Conservation (phyloP, 306 rosid genomes). For the Calophaca sinica region DNA sequence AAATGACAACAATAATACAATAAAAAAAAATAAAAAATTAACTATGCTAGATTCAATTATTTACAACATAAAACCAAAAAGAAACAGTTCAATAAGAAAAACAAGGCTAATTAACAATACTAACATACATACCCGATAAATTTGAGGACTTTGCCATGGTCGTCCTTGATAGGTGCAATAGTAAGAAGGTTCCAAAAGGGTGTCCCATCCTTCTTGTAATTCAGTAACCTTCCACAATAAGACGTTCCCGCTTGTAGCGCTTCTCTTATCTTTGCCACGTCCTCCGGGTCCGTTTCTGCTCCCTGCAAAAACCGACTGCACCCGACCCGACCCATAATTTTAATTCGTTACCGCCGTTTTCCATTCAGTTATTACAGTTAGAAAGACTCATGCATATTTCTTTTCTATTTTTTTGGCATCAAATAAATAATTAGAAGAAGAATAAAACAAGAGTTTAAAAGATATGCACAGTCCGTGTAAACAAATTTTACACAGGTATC, state of each 20-base stretch:
- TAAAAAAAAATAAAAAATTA: not conserved
- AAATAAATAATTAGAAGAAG: too few relatives aligned
- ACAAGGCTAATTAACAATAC: constrained; percentile 22
- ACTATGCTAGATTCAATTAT: not conserved
- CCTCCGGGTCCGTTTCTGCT: constrained; percentile 77
- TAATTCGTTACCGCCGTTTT: constrained; percentile 38
- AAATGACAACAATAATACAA: not conserved
- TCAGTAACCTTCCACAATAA: constrained; percentile 87
- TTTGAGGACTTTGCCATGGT: constrained; percentile 75
- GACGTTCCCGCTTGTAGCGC: constrained; percentile 55
- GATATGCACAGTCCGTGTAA: too few relatives aligned
- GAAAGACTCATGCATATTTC: not conserved
- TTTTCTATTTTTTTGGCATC: too few relatives aligned
- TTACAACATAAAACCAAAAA: not conserved
- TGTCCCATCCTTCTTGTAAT: constrained; percentile 97
- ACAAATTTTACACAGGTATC: too few relatives aligned
- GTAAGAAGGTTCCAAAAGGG: constrained; percentile 97
- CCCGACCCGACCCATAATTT: constrained; percentile 34
- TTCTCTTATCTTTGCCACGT: constrained; percentile 87
- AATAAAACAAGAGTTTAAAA: too few relatives aligned
- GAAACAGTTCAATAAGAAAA: not conserved
- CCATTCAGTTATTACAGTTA: constrained; percentile 46
- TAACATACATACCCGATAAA: constrained; percentile 70
- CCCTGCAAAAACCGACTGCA: constrained; percentile 97
- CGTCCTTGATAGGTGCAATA: constrained; percentile 85